A percentile compares a stretch with the other conserved stretches of the same genome.
These are phyloP conservation scores for Colletotrichum godetiae DNA, from an alignment of 2,329 filamentous ascomycete genomes.

Conservation along the genomic window DNA sequence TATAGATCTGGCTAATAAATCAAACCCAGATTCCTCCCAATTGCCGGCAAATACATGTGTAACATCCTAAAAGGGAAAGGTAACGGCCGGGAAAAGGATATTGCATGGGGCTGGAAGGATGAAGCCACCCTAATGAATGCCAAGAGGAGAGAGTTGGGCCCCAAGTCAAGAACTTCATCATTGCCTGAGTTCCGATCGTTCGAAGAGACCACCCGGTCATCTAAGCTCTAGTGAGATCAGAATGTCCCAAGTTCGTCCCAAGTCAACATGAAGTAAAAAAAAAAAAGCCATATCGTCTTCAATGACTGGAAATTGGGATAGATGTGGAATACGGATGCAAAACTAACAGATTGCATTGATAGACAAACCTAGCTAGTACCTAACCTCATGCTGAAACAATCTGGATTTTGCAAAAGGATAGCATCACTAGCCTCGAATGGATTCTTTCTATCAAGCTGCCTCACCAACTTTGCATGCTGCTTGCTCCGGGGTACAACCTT, in stretches of 20 bases:
- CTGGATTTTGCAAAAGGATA: not conserved
- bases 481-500: constrained; percentile 20
- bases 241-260: not conserved
- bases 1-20: not conserved
- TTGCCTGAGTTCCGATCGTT: not conserved
- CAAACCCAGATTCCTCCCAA: not conserved
- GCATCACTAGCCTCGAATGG: constrained; percentile 22
- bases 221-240: not conserved
- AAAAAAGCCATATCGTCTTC: too few species aligned
- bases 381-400: not conserved
- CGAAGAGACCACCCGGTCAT: not conserved
- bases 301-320: not conserved
- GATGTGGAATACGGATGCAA: not conserved
- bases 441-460: constrained; percentile 14
- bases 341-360: not conserved
- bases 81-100: constrained; percentile 8
- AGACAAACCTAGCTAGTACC: not conserved
- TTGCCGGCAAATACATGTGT: constrained; percentile 14
- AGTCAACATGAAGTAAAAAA: too few species aligned
- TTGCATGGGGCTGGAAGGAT: constrained; percentile 20
- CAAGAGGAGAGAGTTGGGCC: not conserved
- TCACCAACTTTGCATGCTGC: constrained; percentile 15
- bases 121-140: not conserved
- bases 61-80: constrained; percentile 4
- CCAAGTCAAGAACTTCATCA: not conserved